Evolutionary conservation across 768 basidiomycete species (phyloP), one percentile per base, ranked within the genome.

Genomic region (Rhizopogon vinicolor): DNA sequence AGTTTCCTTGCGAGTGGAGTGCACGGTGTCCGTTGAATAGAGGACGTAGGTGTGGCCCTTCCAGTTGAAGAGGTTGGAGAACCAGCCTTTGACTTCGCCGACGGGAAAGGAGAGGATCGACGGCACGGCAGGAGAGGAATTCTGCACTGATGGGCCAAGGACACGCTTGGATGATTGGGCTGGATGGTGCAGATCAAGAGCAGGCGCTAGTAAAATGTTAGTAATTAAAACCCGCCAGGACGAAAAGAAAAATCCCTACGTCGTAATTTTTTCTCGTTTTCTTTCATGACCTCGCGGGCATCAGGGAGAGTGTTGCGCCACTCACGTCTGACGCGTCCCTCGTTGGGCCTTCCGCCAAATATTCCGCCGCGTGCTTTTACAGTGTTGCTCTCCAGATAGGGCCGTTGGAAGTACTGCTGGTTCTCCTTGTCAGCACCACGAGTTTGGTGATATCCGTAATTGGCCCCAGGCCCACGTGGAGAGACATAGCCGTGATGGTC

Each of bases 21-120:
- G 69, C 42, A 84, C 62, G 55, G 82, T 79, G 54, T 82, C 77
- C 14, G 71, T 60, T 4, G 88, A 89, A 65, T 85, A 87, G 29
- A 84, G 69, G 57, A 72, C 68, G 64, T 71, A 77, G 22, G 77
- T 71, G 52, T 83, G 81, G 33, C 79, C 76, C 65, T 90, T 93
- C 90, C 93, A 97, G 69, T 86, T 90, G 77, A 98, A 98, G 31
- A 98, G 75, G 61, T 90, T 96, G 19, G 92, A 91, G 72, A 98
- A 95, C 95, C 95, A 97, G 35, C 88, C 89, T 66, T 88, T 89
- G 71, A 91, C 85, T 68, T 91, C 90, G 55, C 86, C 86, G 13
- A 89, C 86, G 9, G 83, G 85, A n/a, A 88, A 88, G 14, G 88
- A 84, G 7, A 81, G 74, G 42, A 83, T 68, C 46, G 68, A 73